Evolutionary conservation across 2,329 filamentous ascomycete genomes (phyloP), one percentile per base, ranked within the genome.

Genomic region (Sporothrix pseudoabietina): DNA sequence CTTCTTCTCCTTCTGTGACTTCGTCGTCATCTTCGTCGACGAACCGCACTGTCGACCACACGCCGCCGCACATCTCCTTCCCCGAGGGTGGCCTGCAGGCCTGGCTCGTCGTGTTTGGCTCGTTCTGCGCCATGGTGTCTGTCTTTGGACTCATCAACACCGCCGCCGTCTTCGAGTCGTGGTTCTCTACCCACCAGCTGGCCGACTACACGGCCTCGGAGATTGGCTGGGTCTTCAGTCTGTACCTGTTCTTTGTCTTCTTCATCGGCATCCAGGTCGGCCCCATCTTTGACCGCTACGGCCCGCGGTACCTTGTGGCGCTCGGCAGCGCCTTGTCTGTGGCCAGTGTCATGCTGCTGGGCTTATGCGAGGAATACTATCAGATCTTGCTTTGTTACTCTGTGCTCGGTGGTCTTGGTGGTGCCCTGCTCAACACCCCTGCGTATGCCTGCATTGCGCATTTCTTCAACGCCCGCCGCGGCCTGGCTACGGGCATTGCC

Each of bases 201-300:
- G 84, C 83, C n/a, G 82, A 86, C 30, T 90, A 94, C 80, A 87
- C 83, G 72, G 86, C 90, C 12, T 90, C 90, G 4, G 85, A 88
- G 70, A 90, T 94, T 68, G 92, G 92, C n/a, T 97, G 94, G 94
- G 93, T 97, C 76, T 94, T 95, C 78, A 90, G 91, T 77, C 83
- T 96, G 70, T 95, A 94, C 79, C 85, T 93, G 41, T 97, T 96
- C 78, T 83, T 95, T 65, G 88, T 92, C 63, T 95, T 96, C 80
- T 93, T 95, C 78, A 89, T 92, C 52, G 93, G 93, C 35, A 88
- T 97, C 10, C 92, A 95, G 78, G 90, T 94, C 69, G 94, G 94
- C 0, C 93, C 94, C 0, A 80, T 96, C 52, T 97, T 97, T 79
- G 94, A 97, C 79, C 87, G 87, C 65, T 87, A 91, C 76, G 94